Base-by-base conservation (phyloP, 2,329 filamentous ascomycete species). In the Cladosporium cucumerinum region DNA sequence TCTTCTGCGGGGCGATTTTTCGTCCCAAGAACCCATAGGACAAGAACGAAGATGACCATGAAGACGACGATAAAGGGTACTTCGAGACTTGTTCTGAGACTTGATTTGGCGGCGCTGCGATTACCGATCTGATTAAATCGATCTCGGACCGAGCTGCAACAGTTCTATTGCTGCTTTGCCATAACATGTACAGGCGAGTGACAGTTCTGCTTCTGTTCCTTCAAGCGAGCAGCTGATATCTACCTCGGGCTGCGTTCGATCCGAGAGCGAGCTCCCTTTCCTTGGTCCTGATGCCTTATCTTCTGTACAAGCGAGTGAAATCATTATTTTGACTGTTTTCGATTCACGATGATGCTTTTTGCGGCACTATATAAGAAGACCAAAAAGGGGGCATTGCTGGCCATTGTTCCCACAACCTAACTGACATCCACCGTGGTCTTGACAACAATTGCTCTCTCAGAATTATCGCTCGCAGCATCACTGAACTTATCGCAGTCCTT, bases 391-490 rank as follows among this genome's bases (percentile, higher is more conserved):
- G 16, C 36, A n/a, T 4, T 39, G 36, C 36, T 39, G 36, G 36
- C 16, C 36, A 39, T 39, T 39, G 36, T 5, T 5, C 36, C 16
- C 34, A 10, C n/a, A 43, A 10, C 18, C 39, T 43, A 43, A 14
- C 39, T 30, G 25, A 62, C 34, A 32, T 62, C 49, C 3, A 61
- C 49, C 14, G 57, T 65, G 34, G 36, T 49, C 57, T 65, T 60
- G 23, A 65, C 57, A 16, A 60, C 57, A 25, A 65, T 60, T 8
- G 57, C 57, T 10, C 57, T 54, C 26, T 60, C 57, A 5, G 58
- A 65, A 5, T 61, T 61, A 51, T 66, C 57, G 49, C 61, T 72
- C 34, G 68, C 70, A n/a, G 64, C 66, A 59, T 72, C 69, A 8
- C 39, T 46, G n/a, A 46, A 46, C 4, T 46, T 46, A 10, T 46